Evolutionary conservation across 169 alveolate genomes (phyloP).

Genomic region (Cryptosporidium muris): DNA sequence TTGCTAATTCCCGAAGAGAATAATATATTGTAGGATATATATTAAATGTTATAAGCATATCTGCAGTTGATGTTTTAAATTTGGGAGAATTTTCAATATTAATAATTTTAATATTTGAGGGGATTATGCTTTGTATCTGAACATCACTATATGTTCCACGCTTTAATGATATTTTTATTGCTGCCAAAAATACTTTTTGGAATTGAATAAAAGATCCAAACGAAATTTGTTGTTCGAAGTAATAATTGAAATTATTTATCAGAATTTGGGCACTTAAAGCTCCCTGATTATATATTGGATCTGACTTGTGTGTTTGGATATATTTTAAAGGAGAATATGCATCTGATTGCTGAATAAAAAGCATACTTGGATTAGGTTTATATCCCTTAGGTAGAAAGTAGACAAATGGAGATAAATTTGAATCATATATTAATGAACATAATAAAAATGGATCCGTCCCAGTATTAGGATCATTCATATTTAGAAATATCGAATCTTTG

Average conservation of each 20-base stretch:
- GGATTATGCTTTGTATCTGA: slow-evolving; percentile 29
- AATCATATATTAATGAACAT: slow-evolving; percentile 26
- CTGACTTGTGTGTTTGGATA: slow-evolving; percentile 13
- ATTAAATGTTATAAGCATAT: slow-evolving; percentile 42
- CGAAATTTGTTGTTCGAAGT: slow-evolving; percentile 38
- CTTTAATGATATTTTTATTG: slow-evolving; percentile 34
- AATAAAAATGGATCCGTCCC: slow-evolving; percentile 6
- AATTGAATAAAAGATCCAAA: slow-evolving; percentile 44
- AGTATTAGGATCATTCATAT: background rate
- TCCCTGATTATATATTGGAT: slow-evolving; percentile 34
- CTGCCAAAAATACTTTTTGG: slow-evolving; percentile 22
- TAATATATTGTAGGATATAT: slow-evolving; percentile 20
- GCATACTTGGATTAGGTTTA: slow-evolving; percentile 18
- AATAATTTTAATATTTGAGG: slow-evolving; percentile 34
- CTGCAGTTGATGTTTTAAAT: slow-evolving; percentile 43
- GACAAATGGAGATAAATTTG: slow-evolving; percentile 6
- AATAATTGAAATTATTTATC: slow-evolving; percentile 49
- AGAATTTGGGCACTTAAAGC: slow-evolving; percentile 27
- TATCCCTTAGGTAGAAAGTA: slow-evolving; percentile 43
- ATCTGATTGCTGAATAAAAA: slow-evolving; percentile 14
- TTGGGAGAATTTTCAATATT: slow-evolving; percentile 23
- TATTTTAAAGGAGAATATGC: slow-evolving; percentile 50
- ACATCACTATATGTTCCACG: background rate
- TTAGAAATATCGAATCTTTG: slow-evolving; percentile 23
- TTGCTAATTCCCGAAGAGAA: slow-evolving; percentile 16